Evolutionary conservation across 75 land plant species (phyloP).

Genomic region (Sequoiadendron giganteum): DNA sequence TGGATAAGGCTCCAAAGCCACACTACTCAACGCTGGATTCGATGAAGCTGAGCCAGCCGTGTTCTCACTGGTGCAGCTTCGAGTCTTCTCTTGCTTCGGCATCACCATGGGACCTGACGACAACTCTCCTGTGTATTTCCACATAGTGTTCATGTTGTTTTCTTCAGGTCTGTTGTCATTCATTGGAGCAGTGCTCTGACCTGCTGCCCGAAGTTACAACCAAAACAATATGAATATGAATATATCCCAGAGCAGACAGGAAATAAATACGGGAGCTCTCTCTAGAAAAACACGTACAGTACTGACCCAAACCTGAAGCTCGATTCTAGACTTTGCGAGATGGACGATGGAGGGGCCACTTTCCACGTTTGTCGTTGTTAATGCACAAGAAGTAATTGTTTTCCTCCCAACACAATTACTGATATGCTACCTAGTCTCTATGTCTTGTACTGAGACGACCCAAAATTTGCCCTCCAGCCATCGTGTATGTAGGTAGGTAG

Average conservation of each 20-base stretch:
- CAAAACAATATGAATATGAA: neutral
- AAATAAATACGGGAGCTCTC: neutral
- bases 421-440: neutral
- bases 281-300: neutral
- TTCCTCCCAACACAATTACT: neutral
- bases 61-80: neutral
- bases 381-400: neutral
- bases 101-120: neutral
- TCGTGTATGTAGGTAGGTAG: too few species aligned
- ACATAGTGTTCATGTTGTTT: neutral
- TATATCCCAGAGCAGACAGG: neutral
- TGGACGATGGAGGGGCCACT: neutral
- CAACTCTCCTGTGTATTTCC: conserved; percentile 4
- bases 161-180: neutral
- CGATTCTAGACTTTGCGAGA: neutral
- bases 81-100: neutral
- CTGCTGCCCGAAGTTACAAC: neutral
- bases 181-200: neutral
- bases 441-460: neutral
- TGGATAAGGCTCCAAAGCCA: neutral
- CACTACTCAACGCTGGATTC: neutral
- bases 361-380: neutral
- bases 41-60: neutral
- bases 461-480: too few species aligned
- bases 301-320: neutral